Evolutionary conservation across 164 flowering plant genomes (phyloP), one percentile per base, ranked within the genome.

Genomic region (Tetrastigma voinierianum): DNA sequence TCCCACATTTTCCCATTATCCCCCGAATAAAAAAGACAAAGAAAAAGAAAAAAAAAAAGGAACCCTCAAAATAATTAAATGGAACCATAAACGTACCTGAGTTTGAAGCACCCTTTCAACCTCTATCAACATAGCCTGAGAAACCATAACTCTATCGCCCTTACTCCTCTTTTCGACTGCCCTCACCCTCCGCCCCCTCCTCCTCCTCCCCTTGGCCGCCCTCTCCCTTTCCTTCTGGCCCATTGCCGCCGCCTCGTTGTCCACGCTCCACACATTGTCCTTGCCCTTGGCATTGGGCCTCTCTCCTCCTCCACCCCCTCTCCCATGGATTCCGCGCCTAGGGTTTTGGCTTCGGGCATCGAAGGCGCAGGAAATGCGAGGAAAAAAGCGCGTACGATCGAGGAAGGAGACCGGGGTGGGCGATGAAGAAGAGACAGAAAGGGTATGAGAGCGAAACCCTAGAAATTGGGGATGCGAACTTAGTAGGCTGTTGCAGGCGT

Each of bases 191-290:
- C 70, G 81, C 62, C 80, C 84, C 59, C 77, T 68, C 67, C 23
- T 70, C 49, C 70, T 63, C 64, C 68, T 77, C 62, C 59, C 70
- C 64, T 23, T 46, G 15, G 43, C 49, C 43, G 64, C 44, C 60
- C 59, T 70, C 64, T 66, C 71, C 51, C 60, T 59, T 55, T 67
- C 75, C 62, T 58, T 72, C 69, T 59, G 67, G 23, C 46, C 70
- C 46, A 62, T 74, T 10, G 62, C 73, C 58, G 68, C 71, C 16
- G 85, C 95, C 16, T 86, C 89, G 71, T 90, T 95, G 71, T 95
- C 98, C 17, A 91, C 57, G 69, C 98, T 94, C 98, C 98, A 91
- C 18, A 89, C 90, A 56, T 94, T 94, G 9, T 89, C 95, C 74
- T 90, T 90, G 44, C 81, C 86, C 76, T 78, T 86, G 43, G 43